Percentiles rank a stretch among this genome's conserved stretches.
phyloP scores from a whole-genome alignment of 2,329 filamentous ascomycete genomes.

The Rutstroemia sp. region DNA sequence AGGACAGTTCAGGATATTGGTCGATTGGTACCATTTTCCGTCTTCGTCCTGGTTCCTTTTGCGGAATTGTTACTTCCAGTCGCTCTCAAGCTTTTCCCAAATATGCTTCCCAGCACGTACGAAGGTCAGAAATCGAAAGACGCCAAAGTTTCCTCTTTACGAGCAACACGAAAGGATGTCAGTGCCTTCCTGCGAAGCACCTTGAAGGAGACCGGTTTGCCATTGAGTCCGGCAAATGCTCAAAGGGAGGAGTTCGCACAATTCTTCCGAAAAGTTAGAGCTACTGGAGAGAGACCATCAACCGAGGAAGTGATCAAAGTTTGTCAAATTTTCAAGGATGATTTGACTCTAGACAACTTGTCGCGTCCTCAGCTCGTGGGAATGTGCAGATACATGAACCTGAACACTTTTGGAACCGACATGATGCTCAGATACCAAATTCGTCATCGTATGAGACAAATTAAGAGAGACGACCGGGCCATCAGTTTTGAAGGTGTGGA shows the following conservation, averaged over 20 bases:
- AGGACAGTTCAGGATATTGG: slow-evolving; percentile 90
- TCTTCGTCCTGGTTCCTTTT: slow-evolving; percentile 95
- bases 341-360: slow-evolving; percentile 92
- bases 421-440: slow-evolving; percentile 97
- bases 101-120: slow-evolving; percentile 94
- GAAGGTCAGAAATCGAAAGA: slow-evolving; percentile 89
- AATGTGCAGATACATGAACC: slow-evolving; percentile 97
- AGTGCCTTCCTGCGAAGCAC: slow-evolving; percentile 85
- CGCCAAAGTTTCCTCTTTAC: slow-evolving; percentile 71
- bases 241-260: slow-evolving; percentile 91
- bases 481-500: slow-evolving; percentile 93
- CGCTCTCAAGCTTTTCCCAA: slow-evolving; percentile 91
- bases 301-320: slow-evolving; percentile 93
- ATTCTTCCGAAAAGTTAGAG: slow-evolving; percentile 94
- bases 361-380: slow-evolving; percentile 92
- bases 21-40: slow-evolving; percentile 88
- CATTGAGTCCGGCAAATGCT: slow-evolving; percentile 73
- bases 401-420: slow-evolving; percentile 95
- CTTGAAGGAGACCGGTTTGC: slow-evolving; percentile 85
- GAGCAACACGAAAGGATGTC: slow-evolving; percentile 87
- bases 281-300: slow-evolving; percentile 84
- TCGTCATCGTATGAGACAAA: slow-evolving; percentile 96
- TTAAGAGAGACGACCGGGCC: slow-evolving; percentile 94
- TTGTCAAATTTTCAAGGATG: slow-evolving; percentile 98
- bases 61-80: slow-evolving; percentile 88